Evolutionary conservation across 2,329 filamentous ascomycete genomes (phyloP).

Genomic region (Incumbomyces lentus): DNA sequence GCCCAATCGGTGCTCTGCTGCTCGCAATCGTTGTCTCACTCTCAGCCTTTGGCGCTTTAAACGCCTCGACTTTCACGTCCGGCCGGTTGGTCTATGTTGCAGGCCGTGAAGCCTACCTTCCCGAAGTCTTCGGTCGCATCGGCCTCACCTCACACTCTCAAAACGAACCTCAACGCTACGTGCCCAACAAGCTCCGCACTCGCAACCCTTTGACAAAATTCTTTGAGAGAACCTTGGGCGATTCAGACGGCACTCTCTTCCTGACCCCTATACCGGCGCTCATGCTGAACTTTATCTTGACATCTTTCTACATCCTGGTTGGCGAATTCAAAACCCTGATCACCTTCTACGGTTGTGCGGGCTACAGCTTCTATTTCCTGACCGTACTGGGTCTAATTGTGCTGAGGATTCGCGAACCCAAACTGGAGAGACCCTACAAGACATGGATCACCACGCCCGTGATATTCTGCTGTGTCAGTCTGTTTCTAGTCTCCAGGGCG

Average conservation of each 20-base stretch:
- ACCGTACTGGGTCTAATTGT: slow-evolving; percentile 90
- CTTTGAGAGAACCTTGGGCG: slow-evolving; percentile 56
- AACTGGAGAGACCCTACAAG: slow-evolving; percentile 79
- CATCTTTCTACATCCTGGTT: slow-evolving; percentile 65
- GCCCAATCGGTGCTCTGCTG: slow-evolving; percentile 66
- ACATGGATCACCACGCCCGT: slow-evolving; percentile 97
- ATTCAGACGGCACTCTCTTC: slow-evolving; percentile 70
- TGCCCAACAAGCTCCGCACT: slow-evolving; percentile 29
- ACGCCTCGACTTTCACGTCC: slow-evolving; percentile 87
- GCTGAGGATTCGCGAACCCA: slow-evolving; percentile 74
- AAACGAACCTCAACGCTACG: slow-evolving; percentile 16
- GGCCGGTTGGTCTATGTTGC: slow-evolving; percentile 87
- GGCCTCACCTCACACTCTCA: slow-evolving; percentile 46
- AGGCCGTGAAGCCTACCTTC: slow-evolving; percentile 89
- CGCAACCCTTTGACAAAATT: slow-evolving; percentile 49
- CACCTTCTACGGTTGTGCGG: slow-evolving; percentile 95
- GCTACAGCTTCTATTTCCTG: slow-evolving; percentile 94
- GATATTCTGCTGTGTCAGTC: slow-evolving; percentile 93
- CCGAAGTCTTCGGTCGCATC: slow-evolving; percentile 69
- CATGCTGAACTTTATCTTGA: slow-evolving; percentile 66
- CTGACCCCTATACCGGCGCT: slow-evolving; percentile 93
- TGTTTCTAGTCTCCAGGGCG: slow-evolving; percentile 80
- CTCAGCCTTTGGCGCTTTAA: slow-evolving; percentile 88
- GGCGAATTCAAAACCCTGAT: slow-evolving; percentile 87
- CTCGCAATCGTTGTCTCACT: slow-evolving; percentile 82